Evolutionary conservation across 352 stramenopile genomes (phyloP), one percentile per base, ranked within the genome.

Genomic region (Pythium volutum): DNA sequence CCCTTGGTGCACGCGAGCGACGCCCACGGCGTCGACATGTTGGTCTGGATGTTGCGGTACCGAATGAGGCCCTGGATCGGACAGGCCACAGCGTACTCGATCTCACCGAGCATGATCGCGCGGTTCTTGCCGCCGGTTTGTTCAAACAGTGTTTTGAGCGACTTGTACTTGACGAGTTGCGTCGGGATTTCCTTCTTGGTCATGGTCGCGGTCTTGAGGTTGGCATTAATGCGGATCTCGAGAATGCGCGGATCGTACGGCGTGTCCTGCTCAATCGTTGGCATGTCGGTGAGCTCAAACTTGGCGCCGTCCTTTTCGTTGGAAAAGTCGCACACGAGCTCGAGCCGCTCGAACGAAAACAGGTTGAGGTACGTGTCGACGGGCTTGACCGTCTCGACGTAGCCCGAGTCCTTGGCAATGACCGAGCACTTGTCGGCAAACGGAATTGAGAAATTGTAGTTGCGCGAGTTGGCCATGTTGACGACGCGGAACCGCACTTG

Each of bases 361-460:
- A 87, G 63, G 54, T 75, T 75, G 26, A 86, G 27, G 42, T 74
- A 73, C 36, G 29, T 20, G 9, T 39, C 33, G 23, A 74, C 34
- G 7, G 50, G 60, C 56, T 73, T 49, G 2, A 79, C 66, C 25
- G 67, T 68, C 46, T 81, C 54, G 7, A 91, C 77, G 47, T 82
- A 89, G 20, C 81, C 81, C 38, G 76, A 84, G 63, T 91, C 81
- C 27, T 65, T 85, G 18, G 75, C 79, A 49, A 91, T 86, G 7
- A 82, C 27, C 25, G 71, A 67, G 62, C 81, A 88, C 67, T 84
- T 80, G 62, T 74, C 62, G 0, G 74, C 70, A 64, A 91, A 91
- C 11, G 81, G 79, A 20, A 91, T 71, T 8, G 76, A 80, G 31
- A 91, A 73, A 63, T 91, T 91, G 74, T 91, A 91, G 67, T 89